Evolutionary conservation across 495 filamentous ascomycete genomes (phyloP).

Genomic region (Penicillium salamii): DNA sequence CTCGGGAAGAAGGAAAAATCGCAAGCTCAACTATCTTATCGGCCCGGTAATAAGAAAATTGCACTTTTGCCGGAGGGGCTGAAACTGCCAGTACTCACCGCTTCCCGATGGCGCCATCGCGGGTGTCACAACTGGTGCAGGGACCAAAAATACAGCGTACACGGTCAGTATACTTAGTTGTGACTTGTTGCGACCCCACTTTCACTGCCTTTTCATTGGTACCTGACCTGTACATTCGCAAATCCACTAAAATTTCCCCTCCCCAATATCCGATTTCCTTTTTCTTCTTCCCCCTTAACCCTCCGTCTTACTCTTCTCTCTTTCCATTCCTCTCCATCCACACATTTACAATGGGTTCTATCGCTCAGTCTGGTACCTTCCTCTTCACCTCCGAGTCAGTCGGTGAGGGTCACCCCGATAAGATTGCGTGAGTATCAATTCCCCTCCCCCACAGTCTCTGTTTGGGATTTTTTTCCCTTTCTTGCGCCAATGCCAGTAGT

Average conservation of each 20-base stretch:
- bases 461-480: neutral
- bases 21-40: conserved; percentile 12
- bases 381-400: conserved; percentile 99
- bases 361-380: conserved; percentile 69
- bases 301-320: conserved; percentile 5
- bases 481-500: neutral
- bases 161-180: conserved; percentile 5
- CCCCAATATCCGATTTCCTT: conserved; percentile 11
- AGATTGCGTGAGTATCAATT: conserved; percentile 69
- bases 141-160: conserved; percentile 2
- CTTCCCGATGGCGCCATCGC: conserved; percentile 27
- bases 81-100: conserved; percentile 18
- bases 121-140: no score
- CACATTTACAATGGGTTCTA: conserved; percentile 56
- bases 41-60: conserved; percentile 14
- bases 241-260: conserved; percentile 26
- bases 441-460: neutral
- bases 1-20: no score
- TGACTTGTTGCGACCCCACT: conserved; percentile 17
- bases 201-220: conserved; percentile 2
- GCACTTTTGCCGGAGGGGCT: conserved; percentile 3
- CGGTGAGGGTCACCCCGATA: conserved; percentile 96
- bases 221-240: conserved; percentile 13
- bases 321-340: conserved; percentile 16
- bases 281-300: conserved; percentile 12